Percentiles rank a stretch among this genome's conserved stretches.
phyloP scores from a whole-genome alignment of 768 basidiomycete species.

The Asterophora lycoperdoides region DNA sequence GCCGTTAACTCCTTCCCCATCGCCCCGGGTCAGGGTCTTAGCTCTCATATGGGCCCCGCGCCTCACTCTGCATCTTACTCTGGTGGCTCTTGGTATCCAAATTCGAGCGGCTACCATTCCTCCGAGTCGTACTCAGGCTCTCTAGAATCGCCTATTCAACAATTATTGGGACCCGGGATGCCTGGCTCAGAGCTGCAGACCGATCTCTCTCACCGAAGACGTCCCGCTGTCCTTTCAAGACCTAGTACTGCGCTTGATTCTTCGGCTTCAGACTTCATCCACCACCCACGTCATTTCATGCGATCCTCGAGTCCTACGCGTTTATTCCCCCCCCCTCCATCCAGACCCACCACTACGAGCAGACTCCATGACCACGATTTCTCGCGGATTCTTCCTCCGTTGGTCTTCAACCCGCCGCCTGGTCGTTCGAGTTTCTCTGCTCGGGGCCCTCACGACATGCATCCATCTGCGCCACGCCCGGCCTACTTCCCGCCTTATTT shows the following conservation, averaged over 20 bases:
- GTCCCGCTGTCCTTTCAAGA: constrained; percentile 1
- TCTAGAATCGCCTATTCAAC: constrained; percentile 32
- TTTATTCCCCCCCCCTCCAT: constrained; percentile 14
- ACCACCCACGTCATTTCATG: constrained; percentile 1
- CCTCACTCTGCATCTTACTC: background rate
- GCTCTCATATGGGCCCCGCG: constrained; percentile 8
- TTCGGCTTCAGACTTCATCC: background rate
- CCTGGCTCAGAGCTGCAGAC: constrained; percentile 32
- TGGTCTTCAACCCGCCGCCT: constrained; percentile 21
- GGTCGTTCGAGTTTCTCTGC: constrained; percentile 9
- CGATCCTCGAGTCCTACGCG: constrained; percentile 21
- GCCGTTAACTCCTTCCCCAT: constrained; percentile 15
- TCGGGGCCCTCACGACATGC: background rate
- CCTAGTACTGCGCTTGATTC: constrained; percentile 8
- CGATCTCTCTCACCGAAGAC: constrained; percentile 6
- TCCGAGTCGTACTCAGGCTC: constrained; percentile 27
- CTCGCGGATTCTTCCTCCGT: constrained; percentile 34
- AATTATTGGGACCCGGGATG: constrained; percentile 54
- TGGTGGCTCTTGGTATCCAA: background rate
- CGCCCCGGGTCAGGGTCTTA: constrained; percentile 8
- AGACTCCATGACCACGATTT: constrained; percentile 21
- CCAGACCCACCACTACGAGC: constrained; percentile 21
- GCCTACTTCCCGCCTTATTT: constrained; percentile 13
- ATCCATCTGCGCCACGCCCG: constrained; percentile 3
- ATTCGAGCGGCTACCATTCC: constrained; percentile 20